Evolutionary conservation across 371 early-diverging fungal genomes (phyloP).

Genomic region (Syncephalastrum contaminatum): DNA sequence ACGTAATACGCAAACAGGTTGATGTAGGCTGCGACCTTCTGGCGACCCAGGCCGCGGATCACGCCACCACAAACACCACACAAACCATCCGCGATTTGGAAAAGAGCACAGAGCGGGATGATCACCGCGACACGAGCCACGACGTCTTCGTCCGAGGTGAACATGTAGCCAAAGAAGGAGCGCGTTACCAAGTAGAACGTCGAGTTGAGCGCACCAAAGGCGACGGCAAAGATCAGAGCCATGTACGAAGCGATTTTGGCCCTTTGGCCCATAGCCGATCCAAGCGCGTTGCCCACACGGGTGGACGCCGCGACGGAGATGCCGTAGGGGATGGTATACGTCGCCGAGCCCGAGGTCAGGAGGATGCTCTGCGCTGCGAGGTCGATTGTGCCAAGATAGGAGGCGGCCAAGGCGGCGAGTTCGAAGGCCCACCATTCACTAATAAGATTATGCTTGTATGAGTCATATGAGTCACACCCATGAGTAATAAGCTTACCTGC

Average conservation of each 20-base stretch:
- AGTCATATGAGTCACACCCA: conserved; percentile 3
- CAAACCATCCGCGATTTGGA: conserved; percentile 77
- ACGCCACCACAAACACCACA: conserved; percentile 71
- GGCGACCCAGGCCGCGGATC: conserved; percentile 71
- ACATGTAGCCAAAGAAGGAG: conserved; percentile 59
- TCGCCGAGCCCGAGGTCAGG: conserved; percentile 68
- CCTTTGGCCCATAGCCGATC: conserved; percentile 40
- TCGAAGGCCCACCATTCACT: conserved; percentile 74
- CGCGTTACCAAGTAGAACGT: conserved; percentile 40
- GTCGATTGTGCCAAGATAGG: conserved; percentile 70
- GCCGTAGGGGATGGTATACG: conserved; percentile 74
- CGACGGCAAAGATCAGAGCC: conserved; percentile 47
- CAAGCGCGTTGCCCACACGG: conserved; percentile 80
- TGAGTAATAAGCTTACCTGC: conserved; percentile 19
- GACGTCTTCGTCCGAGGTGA: conserved; percentile 70
- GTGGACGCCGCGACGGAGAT: conserved; percentile 75
- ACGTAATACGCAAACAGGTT: conserved; percentile 69
- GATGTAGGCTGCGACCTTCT: conserved; percentile 67
- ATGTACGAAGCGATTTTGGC: conserved; percentile 46
- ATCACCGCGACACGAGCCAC: conserved; percentile 65
- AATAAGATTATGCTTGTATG: conserved; percentile 1
- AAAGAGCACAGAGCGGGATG: conserved; percentile 76
- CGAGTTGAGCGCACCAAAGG: conserved; percentile 40
- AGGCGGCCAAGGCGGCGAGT: conserved; percentile 53
- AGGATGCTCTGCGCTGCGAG: conserved; percentile 88